Evolutionary conservation across 768 basidiomycete genomes (phyloP), one percentile per base, ranked within the genome.

Genomic region (Mycena galopus): DNA sequence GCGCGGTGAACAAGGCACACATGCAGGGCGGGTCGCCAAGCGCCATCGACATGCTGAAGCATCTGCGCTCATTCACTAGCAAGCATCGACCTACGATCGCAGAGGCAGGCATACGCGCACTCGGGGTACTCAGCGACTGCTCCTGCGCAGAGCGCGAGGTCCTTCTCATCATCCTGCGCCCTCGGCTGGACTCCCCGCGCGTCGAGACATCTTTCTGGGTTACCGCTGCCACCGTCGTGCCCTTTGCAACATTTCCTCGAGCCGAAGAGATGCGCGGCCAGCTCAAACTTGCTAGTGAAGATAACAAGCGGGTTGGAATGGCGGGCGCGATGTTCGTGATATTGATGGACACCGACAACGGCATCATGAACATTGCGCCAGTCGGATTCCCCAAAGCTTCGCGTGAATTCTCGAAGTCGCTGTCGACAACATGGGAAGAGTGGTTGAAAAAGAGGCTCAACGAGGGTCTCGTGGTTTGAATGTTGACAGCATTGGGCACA

Each of bases 61-160:
- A 10, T 2, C 27, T 65, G 53, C 65, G 65, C 5, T 21, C 5
- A 2, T 57, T 66, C 65, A 66, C 65, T 19, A 32, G 27, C 55
- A 66, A 66, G 17, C 65, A 66, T 42, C 33, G 65, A 8, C 65
- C 65, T 2, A 66, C 55, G 4, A 32, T 66, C 55, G 64, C 53
- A 19, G 65, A 66, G 39, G 65, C 23, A 0, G 55, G 55, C 29
- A 30, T 66, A 8, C 55, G 55, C 55, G 65, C 65, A 1, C 39
- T 66, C 8, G 32, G 44, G 12, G 65, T 66, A 4, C 21, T 66
- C 21, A 39, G 27, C 9, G 65, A 66, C 29, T 55, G 55, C 3
- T 3, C 65, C 2, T 55, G 65, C 39, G 65, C 65, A 9, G 65
- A 66, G 29, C 65, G 56, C 8, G 65, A 66, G 11, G 5, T 66